phyloP scores from a whole-genome alignment of 352 stramenopile species.

The Aphanomyces invadans region DNA sequence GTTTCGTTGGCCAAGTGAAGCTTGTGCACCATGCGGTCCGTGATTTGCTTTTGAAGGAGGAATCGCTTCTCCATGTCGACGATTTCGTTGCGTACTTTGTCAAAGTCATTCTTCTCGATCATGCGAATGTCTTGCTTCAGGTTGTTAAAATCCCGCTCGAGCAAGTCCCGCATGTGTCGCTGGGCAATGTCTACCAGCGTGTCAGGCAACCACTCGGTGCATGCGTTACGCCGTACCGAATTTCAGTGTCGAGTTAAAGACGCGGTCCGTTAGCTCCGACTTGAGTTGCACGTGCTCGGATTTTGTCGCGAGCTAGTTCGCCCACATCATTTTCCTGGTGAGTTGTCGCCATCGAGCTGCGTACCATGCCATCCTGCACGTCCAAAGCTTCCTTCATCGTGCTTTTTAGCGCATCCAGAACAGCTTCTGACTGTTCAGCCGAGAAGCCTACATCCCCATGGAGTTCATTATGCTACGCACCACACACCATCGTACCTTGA shows the following conservation, averaged over 20 bases:
- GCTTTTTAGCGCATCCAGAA: slow-evolving; percentile 76
- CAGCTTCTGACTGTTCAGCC: slow-evolving; percentile 56
- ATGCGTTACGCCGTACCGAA: slow-evolving; percentile 42
- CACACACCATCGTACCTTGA: neutral
- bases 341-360: no score
- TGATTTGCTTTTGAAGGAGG: slow-evolving; percentile 78
- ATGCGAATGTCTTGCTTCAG: slow-evolving; percentile 86
- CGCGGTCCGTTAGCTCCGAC: slow-evolving; percentile 76
- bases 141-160: slow-evolving; percentile 84
- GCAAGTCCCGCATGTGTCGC: slow-evolving; percentile 76
- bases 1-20: slow-evolving; percentile 82
- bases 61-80: slow-evolving; percentile 85
- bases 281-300: slow-evolving; percentile 80
- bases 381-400: slow-evolving; percentile 73
- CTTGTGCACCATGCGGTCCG: slow-evolving; percentile 80
- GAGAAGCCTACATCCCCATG: slow-evolving; percentile 44
- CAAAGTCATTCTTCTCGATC: slow-evolving; percentile 86
- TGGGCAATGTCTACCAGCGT: slow-evolving; percentile 72
- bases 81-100: slow-evolving; percentile 84
- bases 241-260: slow-evolving; percentile 86
- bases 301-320: slow-evolving; percentile 82
- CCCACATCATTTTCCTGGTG: no score
- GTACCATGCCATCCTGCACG: slow-evolving; percentile 56
- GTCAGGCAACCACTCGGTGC: neutral
- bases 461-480: neutral